Conservation (phyloP, 2,329 filamentous ascomycete species). For the Penicillium paneum region DNA sequence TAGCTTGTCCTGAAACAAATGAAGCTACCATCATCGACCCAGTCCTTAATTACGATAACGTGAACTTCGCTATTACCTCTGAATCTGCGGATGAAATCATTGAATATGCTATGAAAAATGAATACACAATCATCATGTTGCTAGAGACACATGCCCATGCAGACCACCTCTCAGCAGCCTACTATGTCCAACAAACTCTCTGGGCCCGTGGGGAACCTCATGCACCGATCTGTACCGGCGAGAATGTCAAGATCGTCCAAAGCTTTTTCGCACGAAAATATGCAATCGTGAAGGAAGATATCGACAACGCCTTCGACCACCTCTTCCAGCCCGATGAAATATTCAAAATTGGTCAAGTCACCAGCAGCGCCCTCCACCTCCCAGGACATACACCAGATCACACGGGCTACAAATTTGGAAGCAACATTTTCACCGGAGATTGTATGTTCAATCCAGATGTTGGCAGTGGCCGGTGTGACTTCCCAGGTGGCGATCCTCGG, state of each 20-base stretch:
- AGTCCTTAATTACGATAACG: constrained; percentile 55
- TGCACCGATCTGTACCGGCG: constrained; percentile 55
- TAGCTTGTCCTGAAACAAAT: constrained; percentile 50
- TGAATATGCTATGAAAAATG: constrained; percentile 37
- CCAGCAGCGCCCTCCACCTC: constrained; percentile 51
- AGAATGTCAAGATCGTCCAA: constrained; percentile 54
- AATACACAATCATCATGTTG: constrained; percentile 49
- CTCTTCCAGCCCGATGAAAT: constrained; percentile 54
- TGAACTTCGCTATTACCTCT: constrained; percentile 44
- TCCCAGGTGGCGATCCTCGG: constrained; percentile 49
- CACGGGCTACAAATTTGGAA: constrained; percentile 55
- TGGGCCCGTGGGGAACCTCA: constrained; percentile 27
- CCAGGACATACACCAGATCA: constrained; percentile 62
- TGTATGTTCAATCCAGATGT: constrained; percentile 53
- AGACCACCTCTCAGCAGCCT: constrained; percentile 57
- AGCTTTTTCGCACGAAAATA: constrained; percentile 51
- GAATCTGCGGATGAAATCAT: constrained; percentile 52
- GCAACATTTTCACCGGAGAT: constrained; percentile 50
- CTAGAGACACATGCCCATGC: constrained; percentile 62
- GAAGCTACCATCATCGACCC: constrained; percentile 58
- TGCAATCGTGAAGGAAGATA: constrained; percentile 45
- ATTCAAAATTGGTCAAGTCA: constrained; percentile 51
- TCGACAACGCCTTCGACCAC: constrained; percentile 50
- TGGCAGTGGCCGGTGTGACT: constrained; percentile 53
- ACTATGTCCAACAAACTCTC: constrained; percentile 53